Percentiles rank a stretch among this genome's conserved stretches.
phyloP scores from a whole-genome alignment of 805 yeast genomes.

The Hagleromyces aurorensis region DNA sequence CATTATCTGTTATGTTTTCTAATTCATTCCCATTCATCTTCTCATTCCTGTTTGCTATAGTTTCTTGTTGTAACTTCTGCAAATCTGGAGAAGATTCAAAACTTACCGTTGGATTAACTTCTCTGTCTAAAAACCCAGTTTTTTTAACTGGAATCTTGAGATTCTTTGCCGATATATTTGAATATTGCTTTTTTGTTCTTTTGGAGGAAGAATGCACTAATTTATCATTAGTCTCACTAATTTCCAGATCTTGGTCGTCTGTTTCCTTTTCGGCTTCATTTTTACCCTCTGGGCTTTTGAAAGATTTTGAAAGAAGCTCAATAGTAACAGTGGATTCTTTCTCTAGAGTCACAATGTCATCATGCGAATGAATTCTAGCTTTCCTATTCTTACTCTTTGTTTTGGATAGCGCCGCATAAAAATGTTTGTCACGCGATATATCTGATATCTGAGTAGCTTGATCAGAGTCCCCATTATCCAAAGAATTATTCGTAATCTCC shows the following conservation, averaged over 20 bases:
- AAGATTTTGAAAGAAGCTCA: constrained; percentile 4
- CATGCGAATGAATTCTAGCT: constrained; percentile 25
- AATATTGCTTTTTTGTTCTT: background rate
- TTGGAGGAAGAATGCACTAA: too few relatives aligned
- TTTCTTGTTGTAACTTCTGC: too few relatives aligned
- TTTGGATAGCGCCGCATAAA: constrained; percentile 9
- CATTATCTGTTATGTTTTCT: background rate
- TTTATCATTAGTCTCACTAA: background rate
- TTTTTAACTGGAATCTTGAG: too few relatives aligned
- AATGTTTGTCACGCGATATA: constrained; percentile 5
- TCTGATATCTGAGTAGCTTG: constrained; percentile 1
- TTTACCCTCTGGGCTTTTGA: background rate
- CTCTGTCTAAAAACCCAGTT: too few relatives aligned
- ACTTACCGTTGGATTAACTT: too few relatives aligned
- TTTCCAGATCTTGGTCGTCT: constrained; percentile 1
- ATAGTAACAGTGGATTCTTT: constrained; percentile 7
- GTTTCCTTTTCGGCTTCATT: constrained; percentile 2
- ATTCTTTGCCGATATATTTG: background rate
- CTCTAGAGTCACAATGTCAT: constrained; percentile 20
- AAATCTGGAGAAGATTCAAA: too few relatives aligned
- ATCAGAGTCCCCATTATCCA: too few relatives aligned
- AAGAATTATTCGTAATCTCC: constrained; percentile 2
- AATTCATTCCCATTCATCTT: too few relatives aligned
- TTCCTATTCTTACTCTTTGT: constrained; percentile 22
- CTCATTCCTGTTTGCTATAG: too few relatives aligned